phyloP scores from a whole-genome alignment of 2,329 filamentous ascomycete genomes.

The Penicillium brevicompactum region DNA sequence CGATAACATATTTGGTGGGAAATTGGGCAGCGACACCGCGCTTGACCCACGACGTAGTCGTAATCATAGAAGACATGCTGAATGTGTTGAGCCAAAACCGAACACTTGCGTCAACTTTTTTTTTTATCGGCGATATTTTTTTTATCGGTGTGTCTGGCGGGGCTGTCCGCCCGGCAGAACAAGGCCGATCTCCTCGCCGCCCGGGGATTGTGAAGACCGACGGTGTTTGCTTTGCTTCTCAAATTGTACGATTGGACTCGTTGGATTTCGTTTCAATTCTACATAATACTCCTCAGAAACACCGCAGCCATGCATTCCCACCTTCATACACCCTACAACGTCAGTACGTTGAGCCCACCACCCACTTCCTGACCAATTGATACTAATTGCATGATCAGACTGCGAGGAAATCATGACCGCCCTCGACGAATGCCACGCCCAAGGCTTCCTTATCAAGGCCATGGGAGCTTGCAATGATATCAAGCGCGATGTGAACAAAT shows the following conservation, averaged over 20 bases:
- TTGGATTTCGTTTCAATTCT: constrained; percentile 7
- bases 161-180: constrained; percentile 38
- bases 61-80: constrained; percentile 67
- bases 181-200: constrained; percentile 27
- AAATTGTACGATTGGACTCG: neutral
- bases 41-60: constrained; percentile 74
- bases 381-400: constrained; percentile 55
- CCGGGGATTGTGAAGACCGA: constrained; percentile 18
- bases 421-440: constrained; percentile 92
- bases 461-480: constrained; percentile 86
- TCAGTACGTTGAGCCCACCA: constrained; percentile 59
- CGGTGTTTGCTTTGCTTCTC: constrained; percentile 8
- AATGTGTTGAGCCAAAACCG: constrained; percentile 14
- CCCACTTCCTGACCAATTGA: neutral
- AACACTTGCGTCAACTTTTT: constrained; percentile 25
- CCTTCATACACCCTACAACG: constrained; percentile 88
- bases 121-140: constrained; percentile 31
- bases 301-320: constrained; percentile 84
- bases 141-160: constrained; percentile 28
- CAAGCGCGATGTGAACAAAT: constrained; percentile 82
- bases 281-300: constrained; percentile 6
- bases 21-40: constrained; percentile 76
- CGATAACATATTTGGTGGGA: constrained; percentile 72
- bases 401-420: constrained; percentile 93
- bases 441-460: constrained; percentile 89